Base-by-base conservation (phyloP, 768 basidiomycete genomes). In the Suillus brevipes region DNA sequence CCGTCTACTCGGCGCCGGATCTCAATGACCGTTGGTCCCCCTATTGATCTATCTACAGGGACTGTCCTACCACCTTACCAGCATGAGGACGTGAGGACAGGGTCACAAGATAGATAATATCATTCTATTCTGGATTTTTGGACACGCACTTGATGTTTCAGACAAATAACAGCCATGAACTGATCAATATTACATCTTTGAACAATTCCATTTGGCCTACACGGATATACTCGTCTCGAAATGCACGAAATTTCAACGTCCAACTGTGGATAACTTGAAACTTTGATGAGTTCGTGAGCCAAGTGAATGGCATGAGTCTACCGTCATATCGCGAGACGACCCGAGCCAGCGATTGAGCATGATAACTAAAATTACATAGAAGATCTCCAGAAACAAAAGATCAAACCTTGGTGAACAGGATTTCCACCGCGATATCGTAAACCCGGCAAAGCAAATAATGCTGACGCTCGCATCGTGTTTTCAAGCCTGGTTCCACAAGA, bases 321-420 rank as follows among this genome's bases (percentile, higher is more conserved):
- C 10, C 18, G 12, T 36, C 53, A 13, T n/a, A 53, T 20, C 52
- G 28, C 18, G 28, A 18, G 18, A 53, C 53, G 52, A 55, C 53
- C 31, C 12, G 12, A 55, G 12, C n/a, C 53, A 20, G 10, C 10
- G 31, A 55, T 55, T 13, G 31, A 53, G 28, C 52, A 18, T 6
- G 18, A 52, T 52, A 31, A 34, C 53, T 34, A 55, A 55, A 55
- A 36, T 13, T 55, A 36, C 53, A 34, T 18, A 55, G 53, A n/a
- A 36, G 52, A 55, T 55, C 31, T 34, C 31, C 52, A 31, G 34
- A 7, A 34, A 20, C 36, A 36, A 55, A 34, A 34, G 20, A 34
- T 53, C 28, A 53, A 53, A 53, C 52, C 52, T 36, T 55, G 52
- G 18, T 13, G 53, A 55, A 55, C 53, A n/a, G 34, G 10, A 55